Evolutionary conservation across 225 moss, liverwort and hornwort species (phyloP).

Genomic region (Bryoerythrophyllum caledonicum): DNA sequence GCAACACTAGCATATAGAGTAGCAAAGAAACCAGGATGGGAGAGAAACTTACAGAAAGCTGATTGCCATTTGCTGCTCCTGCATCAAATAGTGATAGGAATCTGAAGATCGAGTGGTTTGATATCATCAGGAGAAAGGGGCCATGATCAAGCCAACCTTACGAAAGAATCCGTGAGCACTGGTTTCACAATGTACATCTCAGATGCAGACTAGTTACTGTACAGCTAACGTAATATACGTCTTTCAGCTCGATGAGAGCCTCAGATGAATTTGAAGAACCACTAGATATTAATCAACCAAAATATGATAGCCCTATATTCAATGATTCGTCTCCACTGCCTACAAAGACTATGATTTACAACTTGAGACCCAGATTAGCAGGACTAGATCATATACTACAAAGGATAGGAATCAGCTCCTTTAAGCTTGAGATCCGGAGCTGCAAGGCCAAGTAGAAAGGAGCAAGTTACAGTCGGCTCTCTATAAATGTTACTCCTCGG

Average conservation of each 20-base stretch:
- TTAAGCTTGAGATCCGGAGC: not conserved
- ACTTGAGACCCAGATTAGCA: not conserved
- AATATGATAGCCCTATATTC: not conserved
- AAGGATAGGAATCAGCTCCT: not conserved
- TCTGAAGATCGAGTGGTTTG: not conserved
- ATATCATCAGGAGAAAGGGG: not conserved
- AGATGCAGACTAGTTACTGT: not conserved
- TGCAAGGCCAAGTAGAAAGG: not conserved
- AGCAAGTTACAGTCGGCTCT: too few relatives aligned
- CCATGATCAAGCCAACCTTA: not conserved
- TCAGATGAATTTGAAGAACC: not conserved
- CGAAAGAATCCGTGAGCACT: not conserved
- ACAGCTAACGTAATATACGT: not conserved
- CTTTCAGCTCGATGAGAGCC: constrained; percentile 12
- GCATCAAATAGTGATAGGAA: not conserved
- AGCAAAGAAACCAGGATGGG: not conserved
- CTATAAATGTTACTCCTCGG: too few relatives aligned
- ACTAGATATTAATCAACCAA: not conserved
- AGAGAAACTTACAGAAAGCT: not conserved
- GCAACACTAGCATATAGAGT: not conserved
- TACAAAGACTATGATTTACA: not conserved
- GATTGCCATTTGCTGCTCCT: not conserved
- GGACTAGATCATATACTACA: not conserved
- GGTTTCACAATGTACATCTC: not conserved
- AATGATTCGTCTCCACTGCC: not conserved